phyloP scores from a whole-genome alignment of 1,284 basidiomycete genomes.

The Vanrija sp. region DNA sequence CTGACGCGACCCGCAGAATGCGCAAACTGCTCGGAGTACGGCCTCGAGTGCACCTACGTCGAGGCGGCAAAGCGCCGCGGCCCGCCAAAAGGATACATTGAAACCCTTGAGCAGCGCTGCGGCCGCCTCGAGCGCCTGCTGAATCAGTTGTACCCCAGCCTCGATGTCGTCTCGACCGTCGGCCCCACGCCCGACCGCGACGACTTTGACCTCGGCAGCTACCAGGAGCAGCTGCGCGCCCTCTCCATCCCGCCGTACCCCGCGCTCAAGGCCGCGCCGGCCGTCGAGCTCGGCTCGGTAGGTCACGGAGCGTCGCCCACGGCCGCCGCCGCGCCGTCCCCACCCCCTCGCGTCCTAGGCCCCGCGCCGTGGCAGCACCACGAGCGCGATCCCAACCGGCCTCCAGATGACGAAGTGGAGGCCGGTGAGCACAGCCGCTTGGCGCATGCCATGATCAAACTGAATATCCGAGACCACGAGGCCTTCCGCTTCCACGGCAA shows the following conservation, averaged over 20 bases:
- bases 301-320: constrained; percentile 8
- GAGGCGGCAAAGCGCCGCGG: constrained; percentile 73
- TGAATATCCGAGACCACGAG: constrained; percentile 42
- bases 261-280: constrained; percentile 24
- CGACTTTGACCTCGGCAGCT: constrained; percentile 59
- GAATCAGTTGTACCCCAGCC: constrained; percentile 61
- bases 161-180: constrained; percentile 63
- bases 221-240: constrained; percentile 30
- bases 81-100: constrained; percentile 76
- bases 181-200: constrained; percentile 66
- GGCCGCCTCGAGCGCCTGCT: constrained; percentile 68
- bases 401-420: constrained; percentile 21
- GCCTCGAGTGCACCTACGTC: constrained; percentile 70
- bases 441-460: constrained; percentile 29
- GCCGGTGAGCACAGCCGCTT: constrained; percentile 22
- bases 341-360: constrained; percentile 26
- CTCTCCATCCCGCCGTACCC: constrained; percentile 42
- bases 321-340: constrained; percentile 21
- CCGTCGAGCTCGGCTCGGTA: too few relatives aligned
- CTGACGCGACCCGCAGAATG: constrained; percentile 51
- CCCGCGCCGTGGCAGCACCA: constrained; percentile 32
- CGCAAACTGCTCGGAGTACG: constrained; percentile 71
- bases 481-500: constrained; percentile 63
- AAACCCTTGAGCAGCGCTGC: constrained; percentile 65
- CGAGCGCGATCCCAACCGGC: constrained; percentile 32